A percentile compares a stretch with the other conserved stretches of the same genome.
Evolutionary conservation across 1,284 basidiomycete genomes (phyloP).

Genomic region (Albatrellus sp.): DNA sequence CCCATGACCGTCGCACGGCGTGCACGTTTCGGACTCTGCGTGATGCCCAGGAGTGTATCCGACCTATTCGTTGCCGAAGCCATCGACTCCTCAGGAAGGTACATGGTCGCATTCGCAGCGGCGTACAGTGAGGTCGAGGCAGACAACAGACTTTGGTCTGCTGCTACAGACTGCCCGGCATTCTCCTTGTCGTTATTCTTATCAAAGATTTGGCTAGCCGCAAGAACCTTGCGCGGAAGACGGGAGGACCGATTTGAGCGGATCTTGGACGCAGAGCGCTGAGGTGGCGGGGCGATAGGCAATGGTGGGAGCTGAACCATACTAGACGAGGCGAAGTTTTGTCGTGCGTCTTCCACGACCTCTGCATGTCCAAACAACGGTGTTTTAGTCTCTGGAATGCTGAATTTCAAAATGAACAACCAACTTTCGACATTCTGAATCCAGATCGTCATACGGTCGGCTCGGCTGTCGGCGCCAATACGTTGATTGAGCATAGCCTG

Average conservation of each 20-base stretch:
- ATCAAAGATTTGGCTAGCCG: conserved; percentile 58
- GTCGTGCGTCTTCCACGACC: conserved; percentile 64
- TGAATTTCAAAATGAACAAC: conserved; percentile 17
- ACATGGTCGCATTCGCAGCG: conserved; percentile 6
- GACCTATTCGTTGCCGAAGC: conserved; percentile 18
- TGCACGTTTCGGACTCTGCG: conserved; percentile 34
- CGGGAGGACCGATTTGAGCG: conserved; percentile 34
- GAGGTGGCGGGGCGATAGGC: conserved; percentile 42
- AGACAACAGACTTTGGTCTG: conserved; percentile 18
- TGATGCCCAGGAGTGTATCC: conserved; percentile 16
- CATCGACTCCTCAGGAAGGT: conserved; percentile 13
- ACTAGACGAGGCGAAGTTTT: conserved; percentile 50
- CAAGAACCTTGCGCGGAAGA: conserved; percentile 45
- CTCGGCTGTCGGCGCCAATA: conserved; percentile 36
- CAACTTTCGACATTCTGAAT: conserved; percentile 67
- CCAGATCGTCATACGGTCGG: conserved; percentile 65
- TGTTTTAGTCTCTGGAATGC: conserved; percentile 1
- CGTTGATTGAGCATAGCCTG: conserved; percentile 39
- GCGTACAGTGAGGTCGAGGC: conserved; percentile 12
- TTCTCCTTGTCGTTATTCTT: conserved; percentile 26
- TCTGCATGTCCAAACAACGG: conserved; percentile 26
- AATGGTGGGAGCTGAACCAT: conserved; percentile 38
- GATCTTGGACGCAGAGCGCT: conserved; percentile 29
- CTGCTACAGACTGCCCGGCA: conserved; percentile 10
- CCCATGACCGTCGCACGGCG: conserved; percentile 58